Evolutionary conservation across 163 green algal genomes (phyloP).

Genomic region (Chlorella variabilis): DNA sequence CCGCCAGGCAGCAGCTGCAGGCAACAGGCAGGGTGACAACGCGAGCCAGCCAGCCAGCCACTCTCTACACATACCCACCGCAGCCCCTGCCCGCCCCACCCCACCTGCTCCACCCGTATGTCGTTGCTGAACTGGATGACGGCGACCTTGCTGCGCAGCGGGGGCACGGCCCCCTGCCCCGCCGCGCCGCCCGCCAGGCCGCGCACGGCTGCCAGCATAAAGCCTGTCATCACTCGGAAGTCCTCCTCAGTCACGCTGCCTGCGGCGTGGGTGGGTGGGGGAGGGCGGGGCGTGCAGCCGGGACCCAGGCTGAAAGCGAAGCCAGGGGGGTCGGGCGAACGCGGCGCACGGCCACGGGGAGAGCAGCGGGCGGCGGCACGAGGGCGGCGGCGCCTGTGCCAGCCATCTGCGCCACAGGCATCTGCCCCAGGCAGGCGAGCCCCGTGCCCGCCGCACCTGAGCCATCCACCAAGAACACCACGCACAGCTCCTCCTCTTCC

Average conservation of each 20-base stretch:
- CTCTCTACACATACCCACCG: neutral
- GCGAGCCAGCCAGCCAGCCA: neutral
- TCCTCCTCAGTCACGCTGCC: conserved; percentile 55
- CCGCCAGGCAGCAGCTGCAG: too few relatives aligned
- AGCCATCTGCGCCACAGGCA: too few relatives aligned
- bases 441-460: conserved; percentile 30
- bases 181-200: neutral
- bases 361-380: neutral
- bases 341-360: too few relatives aligned
- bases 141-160: neutral
- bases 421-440: too few relatives aligned
- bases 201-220: conserved; percentile 32
- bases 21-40: too few relatives aligned
- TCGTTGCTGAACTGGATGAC: conserved; percentile 49
- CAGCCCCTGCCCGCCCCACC: neutral
- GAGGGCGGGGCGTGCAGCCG: too few relatives aligned
- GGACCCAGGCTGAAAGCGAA: neutral
- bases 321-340: too few relatives aligned
- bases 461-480: conserved; percentile 53
- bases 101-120: conserved; percentile 37
- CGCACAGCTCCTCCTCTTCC: conserved; percentile 16
- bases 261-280: neutral
- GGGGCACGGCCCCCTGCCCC: neutral
- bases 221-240: conserved; percentile 45
- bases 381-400: too few relatives aligned